Conservation (phyloP, 2,329 filamentous ascomycete genomes). For the Pseudogymnoascus sp. region DNA sequence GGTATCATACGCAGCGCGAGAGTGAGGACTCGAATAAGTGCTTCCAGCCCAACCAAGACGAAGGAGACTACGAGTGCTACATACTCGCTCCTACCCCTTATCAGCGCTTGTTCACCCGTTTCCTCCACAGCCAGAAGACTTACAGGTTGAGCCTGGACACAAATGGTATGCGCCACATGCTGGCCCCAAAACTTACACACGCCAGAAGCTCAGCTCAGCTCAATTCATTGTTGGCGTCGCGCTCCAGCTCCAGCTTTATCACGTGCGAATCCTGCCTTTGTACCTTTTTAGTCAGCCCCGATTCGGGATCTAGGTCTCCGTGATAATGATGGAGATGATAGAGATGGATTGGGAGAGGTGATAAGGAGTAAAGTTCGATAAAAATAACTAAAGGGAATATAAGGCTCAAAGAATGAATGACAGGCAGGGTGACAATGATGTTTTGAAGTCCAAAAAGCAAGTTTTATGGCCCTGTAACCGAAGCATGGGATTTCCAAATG, state of each 20-base stretch:
- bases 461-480: not conserved
- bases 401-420: not conserved
- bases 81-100: constrained; percentile 65
- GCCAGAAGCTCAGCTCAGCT: not conserved
- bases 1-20: constrained; percentile 68
- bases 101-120: not conserved
- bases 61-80: constrained; percentile 79
- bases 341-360: not conserved
- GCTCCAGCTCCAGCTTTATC: not conserved
- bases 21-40: constrained; percentile 75
- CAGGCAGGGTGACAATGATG: not conserved
- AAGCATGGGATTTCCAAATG: not conserved
- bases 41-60: constrained; percentile 72
- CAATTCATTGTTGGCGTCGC: not conserved
- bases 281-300: not conserved
- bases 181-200: not conserved
- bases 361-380: not conserved
- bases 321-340: not conserved
- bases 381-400: not conserved
- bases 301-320: not conserved
- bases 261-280: not conserved
- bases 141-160: constrained; percentile 2
- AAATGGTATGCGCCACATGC: constrained; percentile 4
- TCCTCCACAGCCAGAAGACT: not conserved
- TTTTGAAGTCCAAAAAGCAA: not conserved